Evolutionary conservation across 352 stramenopile species (phyloP), one percentile per base, ranked within the genome.

Genomic region (Phytophthora palmivora): DNA sequence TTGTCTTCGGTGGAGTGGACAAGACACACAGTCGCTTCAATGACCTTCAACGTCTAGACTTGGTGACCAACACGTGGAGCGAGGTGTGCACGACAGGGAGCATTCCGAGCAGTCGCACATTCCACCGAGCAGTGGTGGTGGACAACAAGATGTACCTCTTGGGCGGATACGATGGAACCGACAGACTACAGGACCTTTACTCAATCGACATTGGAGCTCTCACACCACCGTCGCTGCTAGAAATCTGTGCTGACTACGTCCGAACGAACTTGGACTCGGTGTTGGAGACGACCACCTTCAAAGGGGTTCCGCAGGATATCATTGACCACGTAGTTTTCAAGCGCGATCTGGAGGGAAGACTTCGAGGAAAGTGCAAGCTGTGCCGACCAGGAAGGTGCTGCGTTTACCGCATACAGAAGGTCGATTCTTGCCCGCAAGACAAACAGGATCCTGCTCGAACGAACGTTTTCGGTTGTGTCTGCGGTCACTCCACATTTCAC

Each of bases 1-100:
- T 94, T 57, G 82, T 96, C 10, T 96, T 96, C 66, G 88, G 88
- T 32, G 88, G 88, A n/a, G 88, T 96, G 6, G 88, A 96, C 79
- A 96, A 96, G 61, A 87, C 84, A 0, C 88, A 96, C 67, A 89
- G 78, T 30, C 87, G 88, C 2, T 96, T 95, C 43, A 95, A 95
- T 57, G 88, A 96, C 58, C 61, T 96, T 19, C 83, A 94, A 58
- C 74, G 80, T 33, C 73, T 95, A 4, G 81, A 95, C 58, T 62
- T 94, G 15, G 60, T 82, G 11, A 95, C 80, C 0, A 93, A 95
- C 55, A 89, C 82, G 26, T 96, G 88, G 88, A 93, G 75, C 42
- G 81, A 92, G 63, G 80, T 95, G 6, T 91, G 87, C 63, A 93
- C 84, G 18, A 89, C 79, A 5, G 87, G 87, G 15, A 88, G 73